Percentiles rank a stretch among this genome's conserved stretches.
Evolutionary conservation across 495 filamentous ascomycete species (phyloP).

Genomic region (Neurospora sp.): DNA sequence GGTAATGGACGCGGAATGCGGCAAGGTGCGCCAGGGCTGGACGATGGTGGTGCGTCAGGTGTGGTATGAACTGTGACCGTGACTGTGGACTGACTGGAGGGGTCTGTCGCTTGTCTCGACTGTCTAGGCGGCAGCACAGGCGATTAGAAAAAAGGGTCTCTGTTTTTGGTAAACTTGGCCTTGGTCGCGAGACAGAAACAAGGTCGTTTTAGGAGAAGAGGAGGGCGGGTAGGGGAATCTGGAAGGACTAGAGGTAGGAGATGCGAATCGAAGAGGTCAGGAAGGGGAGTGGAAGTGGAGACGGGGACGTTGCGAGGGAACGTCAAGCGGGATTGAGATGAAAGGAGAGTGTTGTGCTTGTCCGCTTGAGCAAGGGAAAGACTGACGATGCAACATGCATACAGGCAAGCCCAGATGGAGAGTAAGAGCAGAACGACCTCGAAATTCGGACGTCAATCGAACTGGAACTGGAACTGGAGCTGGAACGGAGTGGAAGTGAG

Average conservation of each 20-base stretch:
- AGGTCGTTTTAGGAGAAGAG: background rate
- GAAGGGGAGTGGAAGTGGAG: background rate
- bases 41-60: background rate
- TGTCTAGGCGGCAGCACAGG: background rate
- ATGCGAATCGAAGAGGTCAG: background rate
- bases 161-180: background rate
- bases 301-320: background rate
- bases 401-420: background rate
- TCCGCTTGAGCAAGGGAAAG: background rate
- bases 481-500: background rate
- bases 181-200: background rate
- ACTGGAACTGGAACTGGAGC: constrained; percentile 9
- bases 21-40: background rate
- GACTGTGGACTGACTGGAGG: background rate
- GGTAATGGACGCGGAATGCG: background rate
- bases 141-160: background rate
- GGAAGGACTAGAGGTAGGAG: background rate
- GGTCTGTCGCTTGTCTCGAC: background rate
- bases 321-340: background rate
- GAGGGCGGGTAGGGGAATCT: background rate
- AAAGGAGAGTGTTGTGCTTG: background rate
- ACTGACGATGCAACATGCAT: background rate
- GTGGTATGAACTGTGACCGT: background rate
- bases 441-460: constrained; percentile 16
- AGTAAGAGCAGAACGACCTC: constrained; percentile 3